Conservation (phyloP, 345 rosid species). For the Pistacia integerrima region DNA sequence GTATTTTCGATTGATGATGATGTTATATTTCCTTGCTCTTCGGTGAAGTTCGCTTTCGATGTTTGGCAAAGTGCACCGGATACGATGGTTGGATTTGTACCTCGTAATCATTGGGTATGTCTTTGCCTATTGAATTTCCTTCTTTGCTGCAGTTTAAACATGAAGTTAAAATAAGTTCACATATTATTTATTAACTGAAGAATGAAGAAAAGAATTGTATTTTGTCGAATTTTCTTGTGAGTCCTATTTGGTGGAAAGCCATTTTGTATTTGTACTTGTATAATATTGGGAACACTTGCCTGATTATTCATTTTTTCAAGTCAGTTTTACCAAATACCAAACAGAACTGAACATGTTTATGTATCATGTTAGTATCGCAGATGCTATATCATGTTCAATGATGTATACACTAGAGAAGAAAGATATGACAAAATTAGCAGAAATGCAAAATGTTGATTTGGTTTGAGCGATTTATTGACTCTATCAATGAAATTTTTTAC, state of each 20-base stretch:
- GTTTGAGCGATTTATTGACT: neutral
- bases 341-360: neutral
- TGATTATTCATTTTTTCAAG: neutral
- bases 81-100: slow-evolving; percentile 93
- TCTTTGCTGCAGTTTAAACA: neutral
- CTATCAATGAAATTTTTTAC: neutral
- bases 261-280: too few relatives aligned
- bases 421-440: neutral
- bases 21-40: slow-evolving; percentile 82
- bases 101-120: slow-evolving; percentile 85
- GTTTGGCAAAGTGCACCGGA: slow-evolving; percentile 93
- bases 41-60: slow-evolving; percentile 80
- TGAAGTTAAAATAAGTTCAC: neutral
- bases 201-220: too few relatives aligned
- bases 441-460: neutral
- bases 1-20: slow-evolving; percentile 94
- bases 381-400: neutral
- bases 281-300: neutral
- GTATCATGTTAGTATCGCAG: neutral
- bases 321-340: neutral
- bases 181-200: too few relatives aligned
- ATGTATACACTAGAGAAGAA: neutral
- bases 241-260: too few relatives aligned
- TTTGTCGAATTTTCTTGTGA: too few relatives aligned
- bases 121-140: neutral